Conservation (phyloP, 2,329 filamentous ascomycete species). For the Alternaria angustiovoidea region DNA sequence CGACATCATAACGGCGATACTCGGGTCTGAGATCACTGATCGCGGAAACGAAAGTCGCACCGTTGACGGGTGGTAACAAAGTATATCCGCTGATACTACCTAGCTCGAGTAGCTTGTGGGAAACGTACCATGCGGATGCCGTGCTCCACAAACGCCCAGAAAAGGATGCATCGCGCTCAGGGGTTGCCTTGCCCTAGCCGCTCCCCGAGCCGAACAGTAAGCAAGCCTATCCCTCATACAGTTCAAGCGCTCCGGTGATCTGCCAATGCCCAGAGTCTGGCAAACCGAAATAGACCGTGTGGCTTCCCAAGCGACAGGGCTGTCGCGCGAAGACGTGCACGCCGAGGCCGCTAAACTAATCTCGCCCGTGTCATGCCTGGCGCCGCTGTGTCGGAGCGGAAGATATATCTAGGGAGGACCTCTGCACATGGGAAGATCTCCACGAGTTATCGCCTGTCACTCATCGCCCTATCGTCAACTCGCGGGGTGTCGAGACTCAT, state of each 20-base stretch:
- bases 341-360: slow-evolving; percentile 39
- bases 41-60: neutral
- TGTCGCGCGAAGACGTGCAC: slow-evolving; percentile 28
- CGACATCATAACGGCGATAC: neutral
- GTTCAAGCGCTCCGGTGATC: slow-evolving; percentile 25
- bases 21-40: neutral
- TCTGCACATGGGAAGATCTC: slow-evolving; percentile 11
- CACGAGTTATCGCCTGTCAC: slow-evolving; percentile 34
- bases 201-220: slow-evolving; percentile 5
- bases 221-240: slow-evolving; percentile 11
- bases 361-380: slow-evolving; percentile 32
- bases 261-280: slow-evolving; percentile 24
- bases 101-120: neutral
- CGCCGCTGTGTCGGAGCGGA: slow-evolving; percentile 23
- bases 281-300: slow-evolving; percentile 31
- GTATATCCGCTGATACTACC: neutral
- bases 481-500: slow-evolving; percentile 26
- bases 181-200: slow-evolving; percentile 18
- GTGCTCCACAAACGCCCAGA: slow-evolving; percentile 29
- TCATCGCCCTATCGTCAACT: slow-evolving; percentile 22
- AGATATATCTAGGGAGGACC: slow-evolving; percentile 34
- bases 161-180: slow-evolving; percentile 21
- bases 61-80: neutral
- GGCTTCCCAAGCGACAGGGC: slow-evolving; percentile 20
- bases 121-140: slow-evolving; percentile 8